A percentile compares a stretch with the other conserved stretches of the same genome.
These are phyloP conservation scores for Citrus unshiu DNA, from an alignment of 345 rosid genomes.

Conservation along the genomic window DNA sequence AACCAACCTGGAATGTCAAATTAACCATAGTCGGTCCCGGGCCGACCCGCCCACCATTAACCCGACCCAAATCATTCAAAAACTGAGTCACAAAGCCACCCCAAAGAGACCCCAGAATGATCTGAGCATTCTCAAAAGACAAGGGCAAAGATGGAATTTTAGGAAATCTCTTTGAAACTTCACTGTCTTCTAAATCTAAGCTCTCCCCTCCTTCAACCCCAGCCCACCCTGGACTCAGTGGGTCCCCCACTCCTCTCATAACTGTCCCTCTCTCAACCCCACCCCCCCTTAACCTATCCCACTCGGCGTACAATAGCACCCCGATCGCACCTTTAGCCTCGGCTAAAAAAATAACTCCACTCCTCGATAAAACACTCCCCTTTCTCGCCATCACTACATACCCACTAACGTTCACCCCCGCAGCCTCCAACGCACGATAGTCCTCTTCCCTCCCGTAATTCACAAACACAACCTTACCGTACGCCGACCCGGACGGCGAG, in stretches of 20 bases:
- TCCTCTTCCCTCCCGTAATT: constrained; percentile 78
- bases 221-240: constrained; percentile 88
- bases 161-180: constrained; percentile 59
- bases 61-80: constrained; percentile 50
- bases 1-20: constrained; percentile 71
- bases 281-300: constrained; percentile 34
- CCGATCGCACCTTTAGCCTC: constrained; percentile 70
- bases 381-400: constrained; percentile 60
- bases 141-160: constrained; percentile 78
- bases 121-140: constrained; percentile 61
- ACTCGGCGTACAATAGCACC: constrained; percentile 67
- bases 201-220: constrained; percentile 71
- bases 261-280: constrained; percentile 95
- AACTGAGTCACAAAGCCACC: constrained; percentile 54
- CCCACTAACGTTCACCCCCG: constrained; percentile 64
- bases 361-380: constrained; percentile 60
- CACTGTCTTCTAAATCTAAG: constrained; percentile 50
- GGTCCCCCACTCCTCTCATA: constrained; percentile 94
- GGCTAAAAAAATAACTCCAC: constrained; percentile 57
- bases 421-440: constrained; percentile 48
- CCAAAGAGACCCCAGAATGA: constrained; percentile 55
- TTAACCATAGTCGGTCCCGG: constrained; percentile 70
- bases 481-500: constrained; percentile 77
- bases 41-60: constrained; percentile 46
- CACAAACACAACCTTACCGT: constrained; percentile 55